Evolutionary conservation across 345 rosid genomes (phyloP).

Genomic region (rapeseed (Brassica napus)): Da-Ae NC_063440.1:26841001-26841500

Average conservation of each 20-base stretch:
- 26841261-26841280: background rate
- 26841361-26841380: background rate
- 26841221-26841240: background rate
- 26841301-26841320: background rate
- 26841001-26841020: background rate
- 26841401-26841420: too few species aligned
- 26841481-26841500: slow-evolving; percentile 10
- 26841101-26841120: background rate
- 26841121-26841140: background rate
- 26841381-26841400: background rate
- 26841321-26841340: background rate
- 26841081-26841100: slow-evolving; percentile 12
- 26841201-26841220: background rate
- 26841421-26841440: too few species aligned
- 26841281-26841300: background rate
- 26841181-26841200: background rate
- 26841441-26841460: background rate
- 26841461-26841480: slow-evolving; percentile 20
- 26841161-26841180: background rate
- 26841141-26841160: background rate
- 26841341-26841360: background rate
- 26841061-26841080: background rate
- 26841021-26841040: background rate
- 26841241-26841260: background rate
- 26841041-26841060: background rate